Evolutionary conservation across 768 basidiomycete species (phyloP).

Genomic region (Phlebiopsis gigantea): DNA sequence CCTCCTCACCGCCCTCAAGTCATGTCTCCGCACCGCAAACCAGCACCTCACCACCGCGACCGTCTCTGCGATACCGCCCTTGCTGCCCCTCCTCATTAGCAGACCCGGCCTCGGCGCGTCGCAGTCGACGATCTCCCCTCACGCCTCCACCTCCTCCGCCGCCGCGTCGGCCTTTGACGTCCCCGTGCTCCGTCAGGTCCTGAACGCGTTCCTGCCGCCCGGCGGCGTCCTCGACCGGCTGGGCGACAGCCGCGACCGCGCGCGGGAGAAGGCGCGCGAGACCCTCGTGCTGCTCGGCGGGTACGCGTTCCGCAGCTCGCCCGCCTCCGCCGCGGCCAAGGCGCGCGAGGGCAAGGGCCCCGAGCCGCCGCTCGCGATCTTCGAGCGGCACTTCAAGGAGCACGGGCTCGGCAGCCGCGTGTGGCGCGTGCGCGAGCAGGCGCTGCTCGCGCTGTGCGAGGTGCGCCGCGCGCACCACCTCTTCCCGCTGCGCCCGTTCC

Average conservation of each 20-base stretch:
- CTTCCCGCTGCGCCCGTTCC: constrained; percentile 79
- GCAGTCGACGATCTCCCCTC: constrained; percentile 29
- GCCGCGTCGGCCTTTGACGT: constrained; percentile 44
- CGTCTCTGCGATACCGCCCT: constrained; percentile 59
- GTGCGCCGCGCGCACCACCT: constrained; percentile 65
- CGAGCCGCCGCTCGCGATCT: constrained; percentile 63
- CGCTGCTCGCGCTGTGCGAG: constrained; percentile 64
- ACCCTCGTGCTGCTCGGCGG: constrained; percentile 71
- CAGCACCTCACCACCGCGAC: constrained; percentile 78
- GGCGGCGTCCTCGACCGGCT: constrained; percentile 81
- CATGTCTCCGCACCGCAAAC: constrained; percentile 75
- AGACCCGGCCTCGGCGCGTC: constrained; percentile 18
- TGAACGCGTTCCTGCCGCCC: constrained; percentile 64
- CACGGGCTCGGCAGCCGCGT: constrained; percentile 74
- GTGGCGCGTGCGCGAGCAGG: constrained; percentile 81
- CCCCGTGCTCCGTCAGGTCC: constrained; percentile 45
- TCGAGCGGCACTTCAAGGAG: constrained; percentile 71
- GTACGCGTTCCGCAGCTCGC: constrained; percentile 51
- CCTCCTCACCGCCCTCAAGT: constrained; percentile 63
- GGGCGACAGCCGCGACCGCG: constrained; percentile 68
- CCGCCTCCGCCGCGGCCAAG: constrained; percentile 35
- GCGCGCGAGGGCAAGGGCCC: constrained; percentile 52
- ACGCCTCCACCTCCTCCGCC: constrained; percentile 44
- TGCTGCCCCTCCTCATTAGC: constrained; percentile 59
- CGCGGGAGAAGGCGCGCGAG: constrained; percentile 71